Evolutionary conservation across 495 filamentous ascomycete species (phyloP), one percentile per base, ranked within the genome.

Genomic region (Talaromyces borbonicus): DNA sequence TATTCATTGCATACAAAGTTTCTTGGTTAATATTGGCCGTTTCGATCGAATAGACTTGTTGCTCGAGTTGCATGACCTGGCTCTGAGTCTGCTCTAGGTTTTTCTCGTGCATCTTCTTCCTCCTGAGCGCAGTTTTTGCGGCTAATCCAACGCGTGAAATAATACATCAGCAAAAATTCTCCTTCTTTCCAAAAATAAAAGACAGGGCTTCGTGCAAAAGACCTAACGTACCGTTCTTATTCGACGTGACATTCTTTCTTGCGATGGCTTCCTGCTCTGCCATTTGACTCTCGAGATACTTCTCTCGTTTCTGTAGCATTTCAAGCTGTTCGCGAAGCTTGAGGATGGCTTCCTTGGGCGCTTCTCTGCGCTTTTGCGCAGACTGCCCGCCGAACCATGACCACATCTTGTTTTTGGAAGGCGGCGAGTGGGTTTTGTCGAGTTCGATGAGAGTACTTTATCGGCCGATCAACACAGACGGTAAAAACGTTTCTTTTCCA

Each of bases 11-110:
- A 40, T 80, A 78, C 38, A 99, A 73, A 4, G 92, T 99, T 69
- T 97, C 89, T 59, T 90, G 77, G 73, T 99, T 99, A 68, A 99
- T 94, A 62, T 97, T 99, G 40, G 92, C 93, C 16, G 90, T 84
- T 61, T 99, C 92, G 63, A 99, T 96, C 48, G 84, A 83, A 59
- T 90, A 92, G 56, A 99, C 90, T 60, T 99, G 89, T 55, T 89
- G 85, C 59, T 97, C 92, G 11, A 99, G 73, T 30, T 90, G 93
- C 46, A 78, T 76, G 66, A 95, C 88, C 64, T 97, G 93, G 26
- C 83, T 78, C 26, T 79, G 74, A 7, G 90, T 97, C 62, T 94
- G 87, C 48, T 92, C 85, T 36, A 96, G 78, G 48, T 86, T 85
- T 69, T 87, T 84, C 61, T 94, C 87, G 58, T 89, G 85, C 51